Evolutionary conservation across 1,284 basidiomycete genomes (phyloP).

Genomic region (Megacollybia platyphylla): DNA sequence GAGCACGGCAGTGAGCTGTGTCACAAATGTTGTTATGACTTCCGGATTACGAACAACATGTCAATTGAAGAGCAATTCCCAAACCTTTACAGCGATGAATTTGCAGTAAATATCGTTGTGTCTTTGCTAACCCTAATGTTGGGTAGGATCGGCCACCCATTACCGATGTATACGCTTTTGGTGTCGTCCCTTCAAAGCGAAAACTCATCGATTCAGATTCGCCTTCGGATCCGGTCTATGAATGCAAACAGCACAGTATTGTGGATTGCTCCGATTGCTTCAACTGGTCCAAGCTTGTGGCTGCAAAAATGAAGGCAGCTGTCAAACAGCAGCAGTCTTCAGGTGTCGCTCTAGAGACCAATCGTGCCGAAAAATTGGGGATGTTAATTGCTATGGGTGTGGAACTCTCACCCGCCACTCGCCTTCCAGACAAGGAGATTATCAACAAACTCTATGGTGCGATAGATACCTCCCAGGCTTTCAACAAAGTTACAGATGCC

Average conservation of each 20-base stretch:
- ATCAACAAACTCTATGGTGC: conserved; percentile 5
- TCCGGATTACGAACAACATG: conserved; percentile 18
- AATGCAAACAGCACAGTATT: conserved; percentile 15
- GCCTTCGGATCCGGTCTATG: conserved; percentile 6
- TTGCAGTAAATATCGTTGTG: conserved; percentile 11
- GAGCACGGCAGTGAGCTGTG: conserved; percentile 20
- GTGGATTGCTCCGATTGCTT: conserved; percentile 18
- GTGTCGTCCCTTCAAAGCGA: conserved; percentile 12
- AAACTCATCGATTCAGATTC: conserved; percentile 5
- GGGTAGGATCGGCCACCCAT: conserved; percentile 4
- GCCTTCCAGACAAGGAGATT: conserved; percentile 4
- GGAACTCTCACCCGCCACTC: conserved; percentile 3
- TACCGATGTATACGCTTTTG: conserved; percentile 13
- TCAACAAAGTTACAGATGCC: neutral
- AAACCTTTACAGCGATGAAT: conserved; percentile 7
- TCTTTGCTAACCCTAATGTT: neutral
- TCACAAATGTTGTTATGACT: conserved; percentile 16
- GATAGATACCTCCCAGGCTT: conserved; percentile 5
- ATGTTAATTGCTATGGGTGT: conserved; percentile 5
- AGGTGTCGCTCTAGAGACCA: conserved; percentile 2
- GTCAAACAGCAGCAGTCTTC: conserved; percentile 1
- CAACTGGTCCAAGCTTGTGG: conserved; percentile 13
- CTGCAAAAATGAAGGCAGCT: conserved; percentile 3
- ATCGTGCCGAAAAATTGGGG: conserved; percentile 2
- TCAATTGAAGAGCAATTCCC: conserved; percentile 15